Evolutionary conservation across 768 basidiomycete species (phyloP).

Genomic region (Pisolithus microcarpus): DNA sequence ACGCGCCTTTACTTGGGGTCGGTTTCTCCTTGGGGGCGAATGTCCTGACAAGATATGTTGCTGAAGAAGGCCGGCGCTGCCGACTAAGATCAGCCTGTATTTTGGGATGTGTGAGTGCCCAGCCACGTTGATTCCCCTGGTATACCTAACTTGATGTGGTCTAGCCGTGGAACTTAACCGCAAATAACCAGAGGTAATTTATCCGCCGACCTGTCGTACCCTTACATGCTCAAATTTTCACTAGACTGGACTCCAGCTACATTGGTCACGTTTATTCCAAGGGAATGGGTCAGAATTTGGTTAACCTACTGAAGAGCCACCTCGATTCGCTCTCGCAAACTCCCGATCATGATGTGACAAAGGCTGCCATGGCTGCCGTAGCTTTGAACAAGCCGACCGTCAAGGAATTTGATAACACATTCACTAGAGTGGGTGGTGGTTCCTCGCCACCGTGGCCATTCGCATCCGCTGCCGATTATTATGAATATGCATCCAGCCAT

Average conservation of each 20-base stretch:
- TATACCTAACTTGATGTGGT: slow-evolving; percentile 7
- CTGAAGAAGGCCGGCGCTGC: slow-evolving; percentile 65
- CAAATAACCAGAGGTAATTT: slow-evolving; percentile 30
- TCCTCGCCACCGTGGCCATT: slow-evolving; percentile 49
- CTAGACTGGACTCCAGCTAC: slow-evolving; percentile 49
- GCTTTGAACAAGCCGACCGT: slow-evolving; percentile 48
- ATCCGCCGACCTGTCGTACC: slow-evolving; percentile 7
- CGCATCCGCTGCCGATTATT: slow-evolving; percentile 39
- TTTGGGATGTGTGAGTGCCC: slow-evolving; percentile 61
- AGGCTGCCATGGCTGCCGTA: slow-evolving; percentile 40
- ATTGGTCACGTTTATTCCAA: slow-evolving; percentile 64
- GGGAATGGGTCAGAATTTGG: slow-evolving; percentile 72
- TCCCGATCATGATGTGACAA: slow-evolving; percentile 44
- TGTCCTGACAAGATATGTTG: slow-evolving; percentile 83
- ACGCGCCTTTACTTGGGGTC: slow-evolving; percentile 75
- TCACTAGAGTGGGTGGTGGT: slow-evolving; percentile 68
- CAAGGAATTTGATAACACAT: slow-evolving; percentile 50
- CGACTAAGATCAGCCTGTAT: slow-evolving; percentile 61
- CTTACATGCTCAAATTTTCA: slow-evolving; percentile 4
- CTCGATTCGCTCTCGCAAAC: slow-evolving; percentile 38
- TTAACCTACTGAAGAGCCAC: slow-evolving; percentile 50
- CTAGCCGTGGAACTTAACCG: slow-evolving; percentile 44
- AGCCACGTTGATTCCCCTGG: slow-evolving; percentile 4
- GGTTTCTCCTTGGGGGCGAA: slow-evolving; percentile 95
- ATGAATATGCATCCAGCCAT: slow-evolving; percentile 52